Evolutionary conservation across 352 stramenopile species (phyloP).

Genomic region (Hyphochytrium catenoides): DNA sequence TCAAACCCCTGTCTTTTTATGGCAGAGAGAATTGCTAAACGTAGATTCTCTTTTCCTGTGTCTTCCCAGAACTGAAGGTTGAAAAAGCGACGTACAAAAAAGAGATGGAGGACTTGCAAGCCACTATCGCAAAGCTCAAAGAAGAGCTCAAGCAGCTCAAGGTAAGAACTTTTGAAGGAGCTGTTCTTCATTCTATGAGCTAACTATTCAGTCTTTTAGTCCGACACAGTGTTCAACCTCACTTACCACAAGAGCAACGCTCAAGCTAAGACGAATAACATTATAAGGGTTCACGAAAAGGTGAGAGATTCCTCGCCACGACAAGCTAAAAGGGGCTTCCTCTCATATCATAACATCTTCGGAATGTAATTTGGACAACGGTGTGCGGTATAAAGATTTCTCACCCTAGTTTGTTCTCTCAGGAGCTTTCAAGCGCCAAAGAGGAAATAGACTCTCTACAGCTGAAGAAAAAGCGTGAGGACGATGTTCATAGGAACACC

Average conservation of each 20-base stretch:
- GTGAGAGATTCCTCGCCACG: no score
- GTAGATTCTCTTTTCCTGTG: no score
- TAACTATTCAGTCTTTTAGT: no score
- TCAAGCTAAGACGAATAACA: conserved; percentile 54
- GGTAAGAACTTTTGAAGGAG: neutral
- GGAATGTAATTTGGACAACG: no score
- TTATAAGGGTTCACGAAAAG: conserved; percentile 40
- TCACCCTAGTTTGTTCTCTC: no score
- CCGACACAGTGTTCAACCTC: conserved; percentile 52
- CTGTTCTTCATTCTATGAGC: conserved; percentile 3
- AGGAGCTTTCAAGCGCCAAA: no score
- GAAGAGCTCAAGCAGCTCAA: conserved; percentile 25
- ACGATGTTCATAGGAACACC: conserved; percentile 39
- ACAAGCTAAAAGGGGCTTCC: conserved; percentile 40
- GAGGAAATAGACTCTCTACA: conserved; percentile 35
- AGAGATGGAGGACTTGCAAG: conserved; percentile 35
- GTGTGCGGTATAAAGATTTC: no score
- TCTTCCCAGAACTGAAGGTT: conserved; percentile 35
- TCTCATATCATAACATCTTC: no score
- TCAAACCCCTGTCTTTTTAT: no score
- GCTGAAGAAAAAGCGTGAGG: conserved; percentile 27
- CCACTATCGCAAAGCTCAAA: conserved; percentile 42
- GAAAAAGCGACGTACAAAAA: conserved; percentile 52
- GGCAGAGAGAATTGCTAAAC: no score
- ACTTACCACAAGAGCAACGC: conserved; percentile 47